These are phyloP conservation scores for Saccharomyces hybrid DNA, from an alignment of 1,139 yeast genomes.

Conservation along the genomic window DNA sequence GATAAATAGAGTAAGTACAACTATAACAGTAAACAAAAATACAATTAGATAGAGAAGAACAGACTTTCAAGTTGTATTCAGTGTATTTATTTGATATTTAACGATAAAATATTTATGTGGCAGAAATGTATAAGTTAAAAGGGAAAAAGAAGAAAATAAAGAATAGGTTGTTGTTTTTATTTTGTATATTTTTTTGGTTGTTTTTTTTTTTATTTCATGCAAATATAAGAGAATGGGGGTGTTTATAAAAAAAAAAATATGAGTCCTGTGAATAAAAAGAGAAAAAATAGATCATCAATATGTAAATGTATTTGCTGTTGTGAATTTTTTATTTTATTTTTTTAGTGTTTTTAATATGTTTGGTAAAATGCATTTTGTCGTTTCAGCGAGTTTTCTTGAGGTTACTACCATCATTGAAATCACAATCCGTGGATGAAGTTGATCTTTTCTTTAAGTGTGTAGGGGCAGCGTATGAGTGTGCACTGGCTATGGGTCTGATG, in stretches of 20 bases:
- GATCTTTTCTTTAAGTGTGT: slow-evolving; percentile 15
- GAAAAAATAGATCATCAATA: not conserved
- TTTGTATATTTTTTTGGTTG: not conserved
- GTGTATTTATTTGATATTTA: not conserved
- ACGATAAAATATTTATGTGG: not conserved
- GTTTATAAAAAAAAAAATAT: not conserved
- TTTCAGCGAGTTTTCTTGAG: slow-evolving; percentile 13
- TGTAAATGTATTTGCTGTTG: not conserved
- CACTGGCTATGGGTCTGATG: not conserved
- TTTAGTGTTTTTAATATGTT: not conserved
- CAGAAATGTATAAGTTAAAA: not conserved
- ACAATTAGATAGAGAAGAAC: not conserved
- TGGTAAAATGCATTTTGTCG: not conserved
- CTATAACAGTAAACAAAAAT: slow-evolving; percentile 1
- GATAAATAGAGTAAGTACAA: slow-evolving; percentile 3
- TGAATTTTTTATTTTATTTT: not conserved
- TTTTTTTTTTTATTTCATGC: not conserved
- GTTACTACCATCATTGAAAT: slow-evolving; percentile 20
- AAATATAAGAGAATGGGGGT: not conserved
- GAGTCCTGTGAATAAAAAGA: not conserved
- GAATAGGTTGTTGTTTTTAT: not conserved
- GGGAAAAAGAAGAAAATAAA: not conserved
- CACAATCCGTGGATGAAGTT: slow-evolving; percentile 23
- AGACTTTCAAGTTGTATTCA: not conserved
- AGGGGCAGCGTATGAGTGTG: not conserved